Base-by-base conservation (phyloP, 805 yeast species). In the Saccharomycopsis sp. region DNA sequence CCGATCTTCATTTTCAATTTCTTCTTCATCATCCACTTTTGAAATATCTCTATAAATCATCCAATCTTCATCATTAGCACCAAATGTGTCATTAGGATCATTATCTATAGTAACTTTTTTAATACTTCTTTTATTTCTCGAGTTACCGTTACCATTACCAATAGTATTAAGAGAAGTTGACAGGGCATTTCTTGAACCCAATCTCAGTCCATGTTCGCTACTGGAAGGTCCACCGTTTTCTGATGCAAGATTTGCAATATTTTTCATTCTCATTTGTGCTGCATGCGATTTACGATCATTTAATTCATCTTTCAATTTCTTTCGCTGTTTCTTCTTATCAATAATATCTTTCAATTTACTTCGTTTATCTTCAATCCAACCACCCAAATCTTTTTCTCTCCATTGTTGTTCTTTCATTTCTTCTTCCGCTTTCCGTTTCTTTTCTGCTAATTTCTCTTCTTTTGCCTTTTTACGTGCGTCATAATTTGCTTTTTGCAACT, bases 11-110 rank as follows among this genome's bases (percentile, higher is more conserved):
- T 78, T 85, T 47, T 83, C 95, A 50, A 85, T 81, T 27, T 76
- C 75, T 54, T 87, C 96, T 48, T 82, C 88, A 53, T 88, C 85
- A 21, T 80, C 81, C 14, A 71, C 81, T 51, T 74, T 77, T 16
- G 86, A 76, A 45, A 88, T 83, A 57, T 86, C 93, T 55, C 93
- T 74, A 59, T 90, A 90, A 14, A 87, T 80, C 19, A 83, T 77
- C 97, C 97, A 90, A 62, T 93, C 98, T 45, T 85, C 95, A 59
- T 90, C 97, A 56, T 87, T 80, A 2, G 96, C 89, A 45, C 97
- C 97, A 63, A 90, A 89, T 0, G 89, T 85, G 62, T 90, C 97
- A 55, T 79, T 86, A 13, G 94, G 95, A 60, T 87, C 97, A 53
- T 85, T 86, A 56, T 86, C 96, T 27, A 85, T 81, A 1, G 88